phyloP scores from a whole-genome alignment of 352 stramenopile species.

The Phytophthora kernoviae region DNA sequence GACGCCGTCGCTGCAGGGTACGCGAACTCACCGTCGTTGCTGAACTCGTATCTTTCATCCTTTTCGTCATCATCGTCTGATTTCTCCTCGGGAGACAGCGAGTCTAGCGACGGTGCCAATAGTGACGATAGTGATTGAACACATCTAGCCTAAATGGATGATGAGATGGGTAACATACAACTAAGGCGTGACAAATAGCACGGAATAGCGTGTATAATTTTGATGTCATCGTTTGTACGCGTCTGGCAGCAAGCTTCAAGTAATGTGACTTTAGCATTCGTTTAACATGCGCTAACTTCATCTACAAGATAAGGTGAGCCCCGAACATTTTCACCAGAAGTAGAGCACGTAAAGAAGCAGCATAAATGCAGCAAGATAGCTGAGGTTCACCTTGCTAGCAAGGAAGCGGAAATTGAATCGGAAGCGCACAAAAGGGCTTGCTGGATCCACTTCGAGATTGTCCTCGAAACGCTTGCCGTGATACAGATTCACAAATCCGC shows the following conservation, averaged over 20 bases:
- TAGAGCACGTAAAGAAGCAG: slow-evolving; percentile 73
- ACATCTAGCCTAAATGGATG: neutral
- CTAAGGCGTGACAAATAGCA: slow-evolving; percentile 16
- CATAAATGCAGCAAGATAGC: slow-evolving; percentile 59
- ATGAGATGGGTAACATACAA: slow-evolving; percentile 27
- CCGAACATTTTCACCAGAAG: slow-evolving; percentile 49
- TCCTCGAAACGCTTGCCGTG: slow-evolving; percentile 71
- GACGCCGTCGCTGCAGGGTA: slow-evolving; percentile 14
- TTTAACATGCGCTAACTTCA: slow-evolving; percentile 14
- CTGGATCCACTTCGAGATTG: slow-evolving; percentile 71
- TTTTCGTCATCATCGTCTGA: slow-evolving; percentile 84
- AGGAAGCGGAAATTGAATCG: slow-evolving; percentile 90
- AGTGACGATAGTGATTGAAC: slow-evolving; percentile 44
- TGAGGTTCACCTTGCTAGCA: slow-evolving; percentile 86
- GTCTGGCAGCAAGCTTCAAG: slow-evolving; percentile 1
- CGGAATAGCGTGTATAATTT: slow-evolving; percentile 28
- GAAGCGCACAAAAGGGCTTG: slow-evolving; percentile 49
- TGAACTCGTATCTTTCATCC: slow-evolving; percentile 69
- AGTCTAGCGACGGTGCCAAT: slow-evolving; percentile 55
- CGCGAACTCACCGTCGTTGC: slow-evolving; percentile 41
- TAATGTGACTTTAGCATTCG: slow-evolving; percentile 13
- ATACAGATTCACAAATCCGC: slow-evolving; percentile 75
- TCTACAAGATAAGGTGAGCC: neutral
- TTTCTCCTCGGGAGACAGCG: slow-evolving; percentile 78
- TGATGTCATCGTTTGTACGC: slow-evolving; percentile 14